phyloP scores from a whole-genome alignment of 1,284 basidiomycete genomes.

The Pseudozyma tsukubaensis region DNA sequence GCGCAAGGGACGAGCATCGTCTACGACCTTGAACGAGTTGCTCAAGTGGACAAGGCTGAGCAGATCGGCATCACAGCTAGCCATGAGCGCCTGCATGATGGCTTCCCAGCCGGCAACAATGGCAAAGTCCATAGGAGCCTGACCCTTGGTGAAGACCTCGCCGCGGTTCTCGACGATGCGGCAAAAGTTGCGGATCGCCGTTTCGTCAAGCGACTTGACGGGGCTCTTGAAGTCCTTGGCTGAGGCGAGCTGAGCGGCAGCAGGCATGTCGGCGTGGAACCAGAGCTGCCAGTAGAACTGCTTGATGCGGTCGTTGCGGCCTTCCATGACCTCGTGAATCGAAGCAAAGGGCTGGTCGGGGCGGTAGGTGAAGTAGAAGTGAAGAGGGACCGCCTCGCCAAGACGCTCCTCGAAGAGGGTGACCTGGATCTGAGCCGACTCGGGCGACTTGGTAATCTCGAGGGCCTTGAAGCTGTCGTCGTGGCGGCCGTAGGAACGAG shows the following conservation, averaged over 20 bases:
- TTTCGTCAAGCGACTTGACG: constrained; percentile 71
- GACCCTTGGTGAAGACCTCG: constrained; percentile 80
- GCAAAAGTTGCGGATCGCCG: constrained; percentile 88
- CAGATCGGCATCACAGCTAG: constrained; percentile 70
- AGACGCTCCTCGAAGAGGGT: constrained; percentile 86
- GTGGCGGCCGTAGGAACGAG: constrained; percentile 82
- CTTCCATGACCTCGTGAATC: constrained; percentile 88
- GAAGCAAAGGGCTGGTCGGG: constrained; percentile 90
- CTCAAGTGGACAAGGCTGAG: constrained; percentile 95
- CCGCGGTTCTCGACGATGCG: constrained; percentile 91
- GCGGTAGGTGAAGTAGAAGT: constrained; percentile 85
- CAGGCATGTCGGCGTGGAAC: constrained; percentile 64
- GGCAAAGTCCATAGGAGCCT: constrained; percentile 92
- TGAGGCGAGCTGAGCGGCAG: constrained; percentile 41
- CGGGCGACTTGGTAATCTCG: constrained; percentile 70
- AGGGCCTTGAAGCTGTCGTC: constrained; percentile 84
- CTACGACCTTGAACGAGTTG: constrained; percentile 91
- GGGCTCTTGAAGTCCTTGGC: constrained; percentile 53
- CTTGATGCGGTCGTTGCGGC: constrained; percentile 92
- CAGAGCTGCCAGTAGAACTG: constrained; percentile 63
- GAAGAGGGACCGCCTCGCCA: constrained; percentile 81
- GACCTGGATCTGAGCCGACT: constrained; percentile 75
- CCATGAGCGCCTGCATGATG: constrained; percentile 66
- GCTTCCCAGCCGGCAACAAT: constrained; percentile 91
- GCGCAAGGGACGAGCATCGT: constrained; percentile 80